These are phyloP conservation scores for Colletotrichum orbiculare DNA, from an alignment of 2,329 filamentous ascomycete species.

Conservation along the genomic window DNA sequence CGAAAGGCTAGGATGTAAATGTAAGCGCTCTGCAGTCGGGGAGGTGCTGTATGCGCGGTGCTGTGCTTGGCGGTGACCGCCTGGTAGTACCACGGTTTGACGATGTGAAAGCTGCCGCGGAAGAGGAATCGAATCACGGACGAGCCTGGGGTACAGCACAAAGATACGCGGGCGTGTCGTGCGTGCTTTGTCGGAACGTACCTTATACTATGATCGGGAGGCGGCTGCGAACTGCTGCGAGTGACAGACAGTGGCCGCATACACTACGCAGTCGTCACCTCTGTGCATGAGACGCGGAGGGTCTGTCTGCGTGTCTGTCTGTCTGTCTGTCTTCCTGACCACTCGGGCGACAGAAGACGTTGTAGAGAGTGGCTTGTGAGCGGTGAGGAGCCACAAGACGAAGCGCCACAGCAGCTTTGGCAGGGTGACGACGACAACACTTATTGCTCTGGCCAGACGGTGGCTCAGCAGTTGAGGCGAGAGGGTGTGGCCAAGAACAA, in stretches of 20 bases:
- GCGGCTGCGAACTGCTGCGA: constrained; percentile 32
- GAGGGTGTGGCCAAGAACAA: constrained; percentile 11
- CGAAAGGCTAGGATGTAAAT: constrained; percentile 13
- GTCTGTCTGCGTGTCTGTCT: not conserved
- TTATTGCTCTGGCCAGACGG: constrained; percentile 1
- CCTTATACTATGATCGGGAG: constrained; percentile 5
- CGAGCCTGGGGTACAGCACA: not conserved
- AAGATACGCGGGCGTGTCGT: not conserved
- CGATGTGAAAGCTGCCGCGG: not conserved
- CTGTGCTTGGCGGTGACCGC: not conserved
- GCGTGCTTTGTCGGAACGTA: constrained; percentile 6
- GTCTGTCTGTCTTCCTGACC: not conserved
- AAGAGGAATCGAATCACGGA: constrained; percentile 8
- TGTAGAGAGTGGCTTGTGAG: not conserved
- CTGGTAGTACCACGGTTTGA: not conserved
- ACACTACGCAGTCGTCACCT: constrained; percentile 10
- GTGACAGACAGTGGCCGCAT: constrained; percentile 22
- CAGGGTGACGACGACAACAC: constrained; percentile 1
- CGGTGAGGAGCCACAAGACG: constrained; percentile 8
- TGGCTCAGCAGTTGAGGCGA: constrained; percentile 1
- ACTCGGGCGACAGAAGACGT: not conserved
- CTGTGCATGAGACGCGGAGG: not conserved
- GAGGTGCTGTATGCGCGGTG: not conserved
- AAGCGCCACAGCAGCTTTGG: constrained; percentile 6
- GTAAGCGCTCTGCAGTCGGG: constrained; percentile 1